Percentiles rank a stretch among this genome's conserved stretches.
Evolutionary conservation across 352 stramenopile genomes (phyloP).

Genomic region (Pythium monospermum): DNA sequence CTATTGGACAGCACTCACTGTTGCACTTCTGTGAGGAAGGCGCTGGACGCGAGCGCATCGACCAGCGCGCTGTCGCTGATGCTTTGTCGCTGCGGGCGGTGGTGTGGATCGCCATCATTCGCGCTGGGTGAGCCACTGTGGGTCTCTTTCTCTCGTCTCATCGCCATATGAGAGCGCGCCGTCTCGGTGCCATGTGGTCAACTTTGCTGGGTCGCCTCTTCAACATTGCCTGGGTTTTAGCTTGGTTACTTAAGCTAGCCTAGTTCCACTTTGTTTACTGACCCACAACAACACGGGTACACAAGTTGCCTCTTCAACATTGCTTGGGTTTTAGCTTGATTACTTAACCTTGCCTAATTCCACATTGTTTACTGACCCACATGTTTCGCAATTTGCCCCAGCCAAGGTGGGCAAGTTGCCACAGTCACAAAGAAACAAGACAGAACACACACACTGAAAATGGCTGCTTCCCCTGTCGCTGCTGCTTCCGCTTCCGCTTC

Average conservation of each 20-base stretch:
- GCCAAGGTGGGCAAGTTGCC: too few species aligned
- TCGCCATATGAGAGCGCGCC: background rate
- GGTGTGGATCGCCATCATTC: background rate
- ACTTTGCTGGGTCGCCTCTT: background rate
- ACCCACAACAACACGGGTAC: background rate
- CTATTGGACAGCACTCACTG: background rate
- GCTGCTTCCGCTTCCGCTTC: background rate
- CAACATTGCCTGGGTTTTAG: background rate
- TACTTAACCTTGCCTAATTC: too few species aligned
- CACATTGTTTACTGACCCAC: too few species aligned
- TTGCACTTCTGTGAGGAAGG: conserved; percentile 21
- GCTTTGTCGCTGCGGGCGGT: too few species aligned
- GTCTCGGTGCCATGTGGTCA: background rate
- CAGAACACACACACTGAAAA: background rate
- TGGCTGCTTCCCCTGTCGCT: background rate
- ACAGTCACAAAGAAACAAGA: background rate
- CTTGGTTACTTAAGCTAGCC: background rate
- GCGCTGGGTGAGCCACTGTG: background rate
- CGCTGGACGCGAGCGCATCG: background rate
- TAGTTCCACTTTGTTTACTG: background rate
- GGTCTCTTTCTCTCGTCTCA: too few species aligned
- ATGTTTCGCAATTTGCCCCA: too few species aligned
- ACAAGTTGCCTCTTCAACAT: conserved; percentile 1
- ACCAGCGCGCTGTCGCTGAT: background rate
- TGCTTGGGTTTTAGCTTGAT: background rate